These are phyloP conservation scores for Penicillium desertorum DNA, from an alignment of 495 filamentous ascomycete genomes.

Conservation along the genomic window DNA sequence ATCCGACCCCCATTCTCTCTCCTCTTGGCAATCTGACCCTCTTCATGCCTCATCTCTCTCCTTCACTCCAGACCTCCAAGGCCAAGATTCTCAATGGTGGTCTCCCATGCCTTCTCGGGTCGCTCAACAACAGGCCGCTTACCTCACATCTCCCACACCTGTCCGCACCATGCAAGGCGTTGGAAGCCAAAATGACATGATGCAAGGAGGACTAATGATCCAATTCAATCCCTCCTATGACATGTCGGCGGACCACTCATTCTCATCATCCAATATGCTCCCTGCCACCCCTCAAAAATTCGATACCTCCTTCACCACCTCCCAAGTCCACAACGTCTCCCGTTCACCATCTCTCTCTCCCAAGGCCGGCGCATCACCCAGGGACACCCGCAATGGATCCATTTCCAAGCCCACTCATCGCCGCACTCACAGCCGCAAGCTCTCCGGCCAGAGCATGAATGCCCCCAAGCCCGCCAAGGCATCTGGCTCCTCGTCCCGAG, in stretches of 20 bases:
- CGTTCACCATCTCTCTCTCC: slow-evolving; percentile 47
- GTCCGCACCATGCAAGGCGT: slow-evolving; percentile 34
- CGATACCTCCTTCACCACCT: slow-evolving; percentile 31
- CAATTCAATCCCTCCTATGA: slow-evolving; percentile 45
- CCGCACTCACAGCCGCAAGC: slow-evolving; percentile 37
- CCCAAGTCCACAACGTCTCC: slow-evolving; percentile 30
- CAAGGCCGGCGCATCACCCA: slow-evolving; percentile 33
- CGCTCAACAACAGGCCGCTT: slow-evolving; percentile 39
- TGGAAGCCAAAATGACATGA: slow-evolving; percentile 38
- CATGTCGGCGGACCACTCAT: slow-evolving; percentile 36
- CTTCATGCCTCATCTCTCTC: slow-evolving; percentile 38
- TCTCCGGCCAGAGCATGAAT: slow-evolving; percentile 39
- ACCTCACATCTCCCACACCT: slow-evolving; percentile 39
- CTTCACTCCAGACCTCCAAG: slow-evolving; percentile 43
- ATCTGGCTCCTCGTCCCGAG: slow-evolving; percentile 32
- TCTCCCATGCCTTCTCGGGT: slow-evolving; percentile 41
- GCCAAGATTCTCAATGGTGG: slow-evolving; percentile 48
- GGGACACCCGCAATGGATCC: slow-evolving; percentile 20
- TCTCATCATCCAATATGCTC: slow-evolving; percentile 30
- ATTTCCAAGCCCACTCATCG: slow-evolving; percentile 29
- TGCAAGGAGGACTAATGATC: slow-evolving; percentile 50
- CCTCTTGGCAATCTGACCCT: slow-evolving; percentile 49
- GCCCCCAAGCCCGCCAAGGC: slow-evolving; percentile 40
- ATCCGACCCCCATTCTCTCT: slow-evolving; percentile 45
- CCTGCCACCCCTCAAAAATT: slow-evolving; percentile 31